Conservation (phyloP, 768 basidiomycete genomes). For the Hypholoma fasciculare region DNA sequence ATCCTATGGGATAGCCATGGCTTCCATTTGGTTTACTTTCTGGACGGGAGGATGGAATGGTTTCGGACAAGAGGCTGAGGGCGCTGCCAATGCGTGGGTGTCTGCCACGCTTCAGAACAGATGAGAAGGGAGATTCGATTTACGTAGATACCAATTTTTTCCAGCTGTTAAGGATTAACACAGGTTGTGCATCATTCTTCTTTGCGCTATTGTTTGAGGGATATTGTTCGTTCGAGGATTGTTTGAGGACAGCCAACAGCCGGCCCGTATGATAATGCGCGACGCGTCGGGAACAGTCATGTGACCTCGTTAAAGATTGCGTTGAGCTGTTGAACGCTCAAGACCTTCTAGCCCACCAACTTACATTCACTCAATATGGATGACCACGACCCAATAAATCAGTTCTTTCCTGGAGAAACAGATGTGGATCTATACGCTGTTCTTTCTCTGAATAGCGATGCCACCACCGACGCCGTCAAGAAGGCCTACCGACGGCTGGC, state of each 20-base stretch:
- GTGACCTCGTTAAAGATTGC: slow-evolving; percentile 8
- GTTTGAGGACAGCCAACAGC: too few species aligned
- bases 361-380: slow-evolving; percentile 47
- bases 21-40: slow-evolving; percentile 53
- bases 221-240: too few species aligned
- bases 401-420: slow-evolving; percentile 78
- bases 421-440: slow-evolving; percentile 78
- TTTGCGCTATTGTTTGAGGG: too few species aligned
- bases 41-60: slow-evolving; percentile 46
- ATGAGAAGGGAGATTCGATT: too few species aligned
- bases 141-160: too few species aligned
- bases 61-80: slow-evolving; percentile 22
- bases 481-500: slow-evolving; percentile 86
- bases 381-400: slow-evolving; percentile 66
- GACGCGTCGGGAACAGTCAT: slow-evolving; percentile 19
- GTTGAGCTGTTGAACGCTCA: background rate
- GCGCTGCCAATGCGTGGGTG: slow-evolving; percentile 12
- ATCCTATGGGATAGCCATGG: slow-evolving; percentile 53
- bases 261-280: too few species aligned
- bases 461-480: slow-evolving; percentile 69
- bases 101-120: too few species aligned
- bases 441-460: slow-evolving; percentile 54
- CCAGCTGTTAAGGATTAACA: too few species aligned
- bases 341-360: slow-evolving; percentile 2
- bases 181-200: too few species aligned